phyloP scores from a whole-genome alignment of 2,329 filamentous ascomycete genomes.

The Pseudogymnoascus sp. region DNA sequence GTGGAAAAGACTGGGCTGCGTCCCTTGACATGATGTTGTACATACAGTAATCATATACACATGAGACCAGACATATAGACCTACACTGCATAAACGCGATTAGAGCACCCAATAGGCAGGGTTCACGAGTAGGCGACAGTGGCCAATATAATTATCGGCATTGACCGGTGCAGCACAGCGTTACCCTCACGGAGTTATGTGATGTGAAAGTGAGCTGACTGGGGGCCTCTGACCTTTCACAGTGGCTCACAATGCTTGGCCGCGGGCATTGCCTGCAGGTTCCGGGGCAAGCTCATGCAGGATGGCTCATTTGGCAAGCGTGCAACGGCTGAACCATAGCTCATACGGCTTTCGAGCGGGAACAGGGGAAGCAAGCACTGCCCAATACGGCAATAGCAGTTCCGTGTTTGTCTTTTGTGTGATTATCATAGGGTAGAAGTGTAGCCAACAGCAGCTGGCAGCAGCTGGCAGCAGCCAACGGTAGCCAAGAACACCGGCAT shows the following conservation, averaged over 20 bases:
- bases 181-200: neutral
- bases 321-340: neutral
- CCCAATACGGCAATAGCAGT: neutral
- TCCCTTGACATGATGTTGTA: neutral
- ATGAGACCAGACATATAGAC: neutral
- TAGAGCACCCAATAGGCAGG: neutral
- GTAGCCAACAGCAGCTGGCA: neutral
- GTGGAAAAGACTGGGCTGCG: neutral
- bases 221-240: neutral
- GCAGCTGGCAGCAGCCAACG: neutral
- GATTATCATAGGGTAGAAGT: neutral
- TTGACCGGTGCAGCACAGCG: neutral
- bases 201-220: neutral
- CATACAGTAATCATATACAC: neutral
- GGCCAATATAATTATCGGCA: neutral
- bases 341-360: neutral
- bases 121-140: neutral
- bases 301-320: slow-evolving; percentile 1
- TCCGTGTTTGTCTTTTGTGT: neutral
- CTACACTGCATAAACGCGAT: neutral
- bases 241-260: slow-evolving; percentile 6
- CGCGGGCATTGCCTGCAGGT: neutral
- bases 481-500: neutral
- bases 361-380: neutral
- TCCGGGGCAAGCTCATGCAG: slow-evolving; percentile 7